Base-by-base conservation (phyloP, 331 rosid species). In the Dryas integrifolia region DNA sequence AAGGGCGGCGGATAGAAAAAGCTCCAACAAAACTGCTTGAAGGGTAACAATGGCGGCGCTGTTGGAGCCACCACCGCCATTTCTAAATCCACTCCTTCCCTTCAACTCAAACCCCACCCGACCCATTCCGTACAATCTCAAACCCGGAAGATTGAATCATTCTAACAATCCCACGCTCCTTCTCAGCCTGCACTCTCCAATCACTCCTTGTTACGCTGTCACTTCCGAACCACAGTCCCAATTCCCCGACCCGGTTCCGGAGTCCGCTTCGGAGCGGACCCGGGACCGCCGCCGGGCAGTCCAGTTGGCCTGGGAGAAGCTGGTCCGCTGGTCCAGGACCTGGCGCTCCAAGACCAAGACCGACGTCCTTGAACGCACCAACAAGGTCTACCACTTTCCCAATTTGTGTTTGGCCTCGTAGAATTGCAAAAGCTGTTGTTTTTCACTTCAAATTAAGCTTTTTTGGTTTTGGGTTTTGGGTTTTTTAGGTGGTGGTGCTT, bases 251-350 rank as follows among this genome's bases (percentile, higher is more conserved):
- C 76, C 77, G 12, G 51, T 6, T 0, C 14, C 68, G 1, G 71
- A 75, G 6, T 16, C 88, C 41, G 65, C 76, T 8, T 13, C 83
- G 0, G 92, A 88, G 56, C 76, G 86, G 68, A 83, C 79, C 52
- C 80, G 81, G 0, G 92, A 89, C 61, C 89, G 97, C 72, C 88
- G 93, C 40, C 76, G 93, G 59, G 81, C 58, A 2, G 98, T 93
- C 5, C 82, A 89, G 59, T 61, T 93, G 38, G 97, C 97, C n/a
- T 91, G 97, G 98, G 97, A 93, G 94, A 93, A 89, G 81, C 82
- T 93, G 18, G 92, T 91, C 7, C 86, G 97, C n/a, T 93, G 97
- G 97, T 91, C 98, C 49, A 80, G 97, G 85, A 86, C 92, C 9
- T 87, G 80, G 92, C 90, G 97, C 70, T 82, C 86, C 66, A 91